Conservation (phyloP, 257 asterid genomes). For the Nemophila menziesii region DNA sequence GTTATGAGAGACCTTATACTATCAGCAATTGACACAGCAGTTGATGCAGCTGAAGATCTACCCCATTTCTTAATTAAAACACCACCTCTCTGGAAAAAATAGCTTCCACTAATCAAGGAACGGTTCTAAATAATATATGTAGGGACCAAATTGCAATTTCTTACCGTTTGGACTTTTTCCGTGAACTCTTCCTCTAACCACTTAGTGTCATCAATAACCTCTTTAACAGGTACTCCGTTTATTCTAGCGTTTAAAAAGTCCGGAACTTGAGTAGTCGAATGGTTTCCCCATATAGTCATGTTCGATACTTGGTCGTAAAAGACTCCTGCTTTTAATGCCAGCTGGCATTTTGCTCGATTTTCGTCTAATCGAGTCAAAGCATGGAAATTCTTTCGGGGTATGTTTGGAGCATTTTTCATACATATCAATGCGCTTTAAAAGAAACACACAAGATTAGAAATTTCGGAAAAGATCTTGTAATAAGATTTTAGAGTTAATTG, state of each 20-base stretch:
- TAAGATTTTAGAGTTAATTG: neutral
- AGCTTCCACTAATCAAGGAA: slow-evolving; percentile 3
- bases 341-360: slow-evolving; percentile 98
- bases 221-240: slow-evolving; percentile 64
- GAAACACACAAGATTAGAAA: slow-evolving; percentile 26
- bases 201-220: slow-evolving; percentile 64
- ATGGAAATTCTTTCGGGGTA: slow-evolving; percentile 87
- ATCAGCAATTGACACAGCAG: slow-evolving; percentile 77
- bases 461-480: neutral
- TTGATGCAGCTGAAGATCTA: slow-evolving; percentile 98
- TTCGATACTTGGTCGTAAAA: slow-evolving; percentile 90
- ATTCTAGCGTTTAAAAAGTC: slow-evolving; percentile 87
- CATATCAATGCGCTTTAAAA: slow-evolving; percentile 86
- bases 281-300: slow-evolving; percentile 97
- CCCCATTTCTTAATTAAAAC: slow-evolving; percentile 96
- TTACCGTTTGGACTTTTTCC: slow-evolving; percentile 73
- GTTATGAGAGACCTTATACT: slow-evolving; percentile 84
- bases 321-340: slow-evolving; percentile 93
- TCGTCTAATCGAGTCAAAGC: slow-evolving; percentile 95
- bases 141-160: slow-evolving; percentile 2
- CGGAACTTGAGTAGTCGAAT: slow-evolving; percentile 99
- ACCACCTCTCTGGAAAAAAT: slow-evolving; percentile 81
- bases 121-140: neutral
- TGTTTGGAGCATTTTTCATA: slow-evolving; percentile 90
- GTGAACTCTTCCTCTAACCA: slow-evolving; percentile 98